Evolutionary conservation across 2,329 filamentous ascomycete genomes (phyloP).

Genomic region (Geosmithia putterillii): DNA sequence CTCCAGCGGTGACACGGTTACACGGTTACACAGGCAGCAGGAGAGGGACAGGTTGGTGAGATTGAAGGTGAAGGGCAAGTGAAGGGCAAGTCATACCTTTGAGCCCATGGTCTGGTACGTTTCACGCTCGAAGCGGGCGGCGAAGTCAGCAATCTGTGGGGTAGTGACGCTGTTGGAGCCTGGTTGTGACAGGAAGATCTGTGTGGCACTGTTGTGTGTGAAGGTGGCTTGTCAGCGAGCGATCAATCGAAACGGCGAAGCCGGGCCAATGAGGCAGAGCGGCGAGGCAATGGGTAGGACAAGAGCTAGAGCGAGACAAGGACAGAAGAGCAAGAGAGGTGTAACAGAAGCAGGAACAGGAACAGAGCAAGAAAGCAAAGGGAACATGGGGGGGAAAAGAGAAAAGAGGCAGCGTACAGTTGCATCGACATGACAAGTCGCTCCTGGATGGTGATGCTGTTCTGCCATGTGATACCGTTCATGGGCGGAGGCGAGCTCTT

Average conservation of each 20-base stretch:
- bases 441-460: constrained; percentile 21
- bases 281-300: background rate
- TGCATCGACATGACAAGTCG: constrained; percentile 28
- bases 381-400: background rate
- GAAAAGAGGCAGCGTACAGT: constrained; percentile 19
- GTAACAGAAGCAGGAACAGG: too few species aligned
- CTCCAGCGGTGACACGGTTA: background rate
- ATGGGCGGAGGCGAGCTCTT: constrained; percentile 14
- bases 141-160: constrained; percentile 26
- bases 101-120: constrained; percentile 30
- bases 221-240: background rate
- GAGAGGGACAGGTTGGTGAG: too few species aligned
- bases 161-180: constrained; percentile 17
- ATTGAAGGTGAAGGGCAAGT: too few species aligned
- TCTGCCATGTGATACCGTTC: constrained; percentile 25
- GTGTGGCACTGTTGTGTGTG: background rate
- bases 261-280: too few species aligned
- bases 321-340: background rate
- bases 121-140: constrained; percentile 34
- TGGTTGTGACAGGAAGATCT: background rate
- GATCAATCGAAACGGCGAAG: too few species aligned
- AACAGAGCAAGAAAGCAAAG: too few species aligned
- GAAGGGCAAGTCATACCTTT: too few species aligned
- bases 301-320: background rate
- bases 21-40: background rate